Evolutionary conservation across 805 yeast genomes (phyloP), one percentile per base, ranked within the genome.

Genomic region (Nadsonia fulvescens): DNA sequence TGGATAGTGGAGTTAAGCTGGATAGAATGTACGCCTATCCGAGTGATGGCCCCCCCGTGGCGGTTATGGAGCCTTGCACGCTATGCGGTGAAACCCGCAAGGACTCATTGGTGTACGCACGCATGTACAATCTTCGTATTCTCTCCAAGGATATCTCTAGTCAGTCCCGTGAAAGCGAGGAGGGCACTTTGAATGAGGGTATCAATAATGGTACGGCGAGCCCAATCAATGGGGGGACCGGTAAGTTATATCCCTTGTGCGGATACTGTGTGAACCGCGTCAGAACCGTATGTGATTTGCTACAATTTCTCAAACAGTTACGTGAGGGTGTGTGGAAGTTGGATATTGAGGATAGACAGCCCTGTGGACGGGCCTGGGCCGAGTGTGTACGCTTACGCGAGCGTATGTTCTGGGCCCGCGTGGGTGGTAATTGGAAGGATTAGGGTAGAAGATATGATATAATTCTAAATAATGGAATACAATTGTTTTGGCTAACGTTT

Each of bases 61-160:
- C 93, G 0, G 63, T 76, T 12, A 58, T 61, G 26, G 67, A 68
- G 2, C 68, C 82, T 4, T 86, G 96, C 51, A 59, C 82, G 4
- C 56, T 86, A 22, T 86, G 96, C 54, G 86, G 83, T 5, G 95
- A 83, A 47, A 44, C 51, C 8, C 61, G 92, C 33, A 61, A 63
- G 41, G 79, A 70, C 39, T 60, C 66, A 29, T 55, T 77, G 33
- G 76, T 73, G 37, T 82, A 78, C 48, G 73, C 86, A 2, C 63
- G 96, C 35, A 50, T 79, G 35, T 77, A 82, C 44, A 62, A 64
- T 29, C 53, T 83, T 42, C 71, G 69, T 35, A 52, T 64, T 8
- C n/a, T n/a, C n/a, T 33, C 29, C 11, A 28, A 41, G 8, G 32
- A 39, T 14, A 37, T 35, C 20, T 28, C 32, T 13, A 31, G 33